Conservation (phyloP, 495 filamentous ascomycete species). For the Entonaema liquescens region DNA sequence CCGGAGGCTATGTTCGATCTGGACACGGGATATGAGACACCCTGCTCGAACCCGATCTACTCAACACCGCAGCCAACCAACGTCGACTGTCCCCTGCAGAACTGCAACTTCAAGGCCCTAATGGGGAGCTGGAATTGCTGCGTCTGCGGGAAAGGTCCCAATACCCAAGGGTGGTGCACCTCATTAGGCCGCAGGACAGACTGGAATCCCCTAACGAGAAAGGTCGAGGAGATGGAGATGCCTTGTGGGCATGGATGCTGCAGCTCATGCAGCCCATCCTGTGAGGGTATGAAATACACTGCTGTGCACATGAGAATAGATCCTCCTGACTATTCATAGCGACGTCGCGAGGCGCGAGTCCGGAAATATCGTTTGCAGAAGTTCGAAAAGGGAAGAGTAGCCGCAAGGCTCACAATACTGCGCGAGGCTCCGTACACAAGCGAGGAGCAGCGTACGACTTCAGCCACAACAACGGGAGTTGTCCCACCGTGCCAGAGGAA, state of each 20-base stretch:
- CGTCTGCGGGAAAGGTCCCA: slow-evolving; percentile 50
- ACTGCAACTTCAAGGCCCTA: slow-evolving; percentile 52
- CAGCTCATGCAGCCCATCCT: slow-evolving; percentile 48
- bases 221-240: slow-evolving; percentile 48
- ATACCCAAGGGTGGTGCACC: slow-evolving; percentile 54
- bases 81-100: slow-evolving; percentile 50
- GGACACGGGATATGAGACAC: slow-evolving; percentile 52
- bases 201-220: slow-evolving; percentile 47
- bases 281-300: slow-evolving; percentile 34
- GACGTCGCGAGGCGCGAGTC: slow-evolving; percentile 37
- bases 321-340: slow-evolving; percentile 32
- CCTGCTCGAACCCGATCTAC: slow-evolving; percentile 53
- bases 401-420: slow-evolving; percentile 39
- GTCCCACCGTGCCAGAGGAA: slow-evolving; percentile 39
- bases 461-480: slow-evolving; percentile 30
- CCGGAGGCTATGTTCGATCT: slow-evolving; percentile 52
- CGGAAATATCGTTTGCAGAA: slow-evolving; percentile 44
- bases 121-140: slow-evolving; percentile 56
- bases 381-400: slow-evolving; percentile 41
- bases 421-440: slow-evolving; percentile 33
- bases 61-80: slow-evolving; percentile 50
- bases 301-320: background rate
- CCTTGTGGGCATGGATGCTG: slow-evolving; percentile 56
- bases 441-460: slow-evolving; percentile 40
- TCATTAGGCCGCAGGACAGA: slow-evolving; percentile 43